phyloP scores from a whole-genome alignment of 768 basidiomycete genomes.

The Podaxis sp. region DNA sequence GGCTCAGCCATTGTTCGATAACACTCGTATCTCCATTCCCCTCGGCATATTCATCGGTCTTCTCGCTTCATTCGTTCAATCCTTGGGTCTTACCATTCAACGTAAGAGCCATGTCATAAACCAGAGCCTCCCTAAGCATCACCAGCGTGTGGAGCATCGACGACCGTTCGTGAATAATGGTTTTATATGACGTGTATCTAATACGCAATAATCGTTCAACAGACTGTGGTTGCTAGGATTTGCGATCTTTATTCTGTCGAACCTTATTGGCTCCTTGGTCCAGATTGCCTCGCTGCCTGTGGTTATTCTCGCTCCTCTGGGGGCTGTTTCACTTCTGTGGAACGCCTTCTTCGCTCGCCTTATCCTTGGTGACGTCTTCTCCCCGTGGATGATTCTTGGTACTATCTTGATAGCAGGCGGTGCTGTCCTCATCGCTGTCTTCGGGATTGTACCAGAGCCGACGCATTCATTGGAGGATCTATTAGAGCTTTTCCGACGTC shows the following conservation, averaged over 20 bases:
- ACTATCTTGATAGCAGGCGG: constrained; percentile 87
- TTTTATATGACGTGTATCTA: neutral
- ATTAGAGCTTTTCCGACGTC: constrained; percentile 69
- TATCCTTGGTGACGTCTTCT: constrained; percentile 84
- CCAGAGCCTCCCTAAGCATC: constrained; percentile 62
- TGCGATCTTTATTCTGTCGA: constrained; percentile 83
- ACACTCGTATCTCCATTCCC: constrained; percentile 41
- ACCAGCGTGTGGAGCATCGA: constrained; percentile 69
- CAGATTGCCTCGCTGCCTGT: constrained; percentile 94
- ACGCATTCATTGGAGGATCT: constrained; percentile 87
- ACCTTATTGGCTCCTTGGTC: constrained; percentile 83
- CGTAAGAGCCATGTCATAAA: constrained; percentile 91
- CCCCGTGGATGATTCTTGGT: constrained; percentile 81
- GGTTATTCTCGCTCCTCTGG: constrained; percentile 91
- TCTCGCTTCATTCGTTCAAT: constrained; percentile 85
- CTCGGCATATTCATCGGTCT: constrained; percentile 64
- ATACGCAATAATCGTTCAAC: constrained; percentile 9
- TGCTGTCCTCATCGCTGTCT: constrained; percentile 86
- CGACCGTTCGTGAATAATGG: constrained; percentile 60
- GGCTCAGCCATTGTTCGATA: neutral
- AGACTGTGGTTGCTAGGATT: constrained; percentile 90
- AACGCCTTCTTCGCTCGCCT: constrained; percentile 90
- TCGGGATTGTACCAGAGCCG: constrained; percentile 88
- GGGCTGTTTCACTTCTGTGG: constrained; percentile 90
- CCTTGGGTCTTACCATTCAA: constrained; percentile 88